Evolutionary conservation across 1,139 yeast genomes (phyloP).

Genomic region (Candida sp.): DNA sequence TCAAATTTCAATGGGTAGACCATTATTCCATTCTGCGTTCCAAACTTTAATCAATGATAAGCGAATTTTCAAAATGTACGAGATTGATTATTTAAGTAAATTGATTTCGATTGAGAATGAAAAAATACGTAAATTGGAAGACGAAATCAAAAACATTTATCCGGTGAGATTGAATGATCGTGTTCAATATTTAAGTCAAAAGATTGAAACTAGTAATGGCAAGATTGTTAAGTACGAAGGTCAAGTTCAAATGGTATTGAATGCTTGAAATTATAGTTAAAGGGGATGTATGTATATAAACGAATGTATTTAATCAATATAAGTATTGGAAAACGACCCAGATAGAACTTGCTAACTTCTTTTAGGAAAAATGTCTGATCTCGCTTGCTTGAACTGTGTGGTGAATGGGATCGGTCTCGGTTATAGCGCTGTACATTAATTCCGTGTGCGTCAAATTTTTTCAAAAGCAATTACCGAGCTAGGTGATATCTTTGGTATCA

Average conservation of each 20-base stretch:
- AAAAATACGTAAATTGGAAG: conserved; percentile 64
- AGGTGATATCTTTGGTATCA: too few relatives aligned
- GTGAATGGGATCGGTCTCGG: too few relatives aligned
- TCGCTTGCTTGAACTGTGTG: too few relatives aligned
- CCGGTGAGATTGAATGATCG: conserved; percentile 54
- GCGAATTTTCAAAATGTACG: conserved; percentile 58
- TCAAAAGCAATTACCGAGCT: too few relatives aligned
- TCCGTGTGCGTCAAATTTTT: too few relatives aligned
- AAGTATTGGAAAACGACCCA: not conserved
- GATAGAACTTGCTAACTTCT: too few relatives aligned
- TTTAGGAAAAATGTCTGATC: too few relatives aligned
- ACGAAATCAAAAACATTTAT: conserved; percentile 57
- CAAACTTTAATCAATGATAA: conserved; percentile 55
- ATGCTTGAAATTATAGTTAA: too few relatives aligned
- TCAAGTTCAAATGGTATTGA: conserved; percentile 4
- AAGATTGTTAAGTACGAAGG: conserved; percentile 43
- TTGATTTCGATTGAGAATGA: conserved; percentile 59
- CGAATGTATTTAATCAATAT: not conserved
- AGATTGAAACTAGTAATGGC: conserved; percentile 55
- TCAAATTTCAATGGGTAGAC: conserved; percentile 75
- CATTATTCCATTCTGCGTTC: conserved; percentile 82
- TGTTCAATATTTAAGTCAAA: conserved; percentile 59
- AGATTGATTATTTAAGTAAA: conserved; percentile 54
- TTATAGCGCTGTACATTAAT: too few relatives aligned
- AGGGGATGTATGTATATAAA: too few relatives aligned